These are phyloP conservation scores for Phytophthora quininea DNA, from an alignment of 352 stramenopile genomes.

Conservation along the genomic window DNA sequence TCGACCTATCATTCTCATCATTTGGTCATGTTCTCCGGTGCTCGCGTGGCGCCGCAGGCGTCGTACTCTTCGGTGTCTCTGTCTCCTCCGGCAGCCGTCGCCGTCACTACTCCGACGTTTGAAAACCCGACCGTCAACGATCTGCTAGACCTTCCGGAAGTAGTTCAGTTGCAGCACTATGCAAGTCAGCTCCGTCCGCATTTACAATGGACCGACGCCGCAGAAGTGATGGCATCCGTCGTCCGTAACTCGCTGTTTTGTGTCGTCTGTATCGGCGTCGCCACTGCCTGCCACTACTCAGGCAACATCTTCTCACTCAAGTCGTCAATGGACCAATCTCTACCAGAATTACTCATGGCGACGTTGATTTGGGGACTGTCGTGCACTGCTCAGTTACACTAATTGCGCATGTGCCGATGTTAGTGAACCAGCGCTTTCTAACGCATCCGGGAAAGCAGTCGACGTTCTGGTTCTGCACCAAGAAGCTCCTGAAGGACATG, in stretches of 20 bases:
- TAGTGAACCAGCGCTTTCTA: conserved; percentile 25
- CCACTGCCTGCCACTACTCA: conserved; percentile 37
- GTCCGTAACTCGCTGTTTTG: conserved; percentile 28
- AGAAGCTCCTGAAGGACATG: conserved; percentile 13
- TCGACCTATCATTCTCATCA: too few relatives aligned
- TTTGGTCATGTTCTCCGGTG: too few relatives aligned
- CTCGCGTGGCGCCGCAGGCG: too few relatives aligned
- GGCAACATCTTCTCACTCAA: conserved; percentile 33
- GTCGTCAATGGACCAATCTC: conserved; percentile 32
- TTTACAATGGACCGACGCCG: conserved; percentile 20
- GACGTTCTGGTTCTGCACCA: conserved; percentile 14
- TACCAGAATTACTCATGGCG: conserved; percentile 31
- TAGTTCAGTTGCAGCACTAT: background rate
- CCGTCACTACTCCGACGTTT: too few relatives aligned
- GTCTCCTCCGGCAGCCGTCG: too few relatives aligned
- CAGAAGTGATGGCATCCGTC: conserved; percentile 18
- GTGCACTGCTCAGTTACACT: conserved; percentile 24
- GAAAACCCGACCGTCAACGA: too few relatives aligned
- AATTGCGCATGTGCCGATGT: conserved; percentile 16
- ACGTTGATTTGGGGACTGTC: conserved; percentile 33
- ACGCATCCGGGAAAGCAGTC: conserved; percentile 4
- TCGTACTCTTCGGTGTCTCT: too few relatives aligned
- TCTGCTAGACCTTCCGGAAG: too few relatives aligned
- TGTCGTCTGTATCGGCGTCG: conserved; percentile 19
- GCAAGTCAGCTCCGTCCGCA: background rate